These are phyloP conservation scores for Stagonosporopsis rhizophila DNA, from an alignment of 2,329 filamentous ascomycete genomes.

Conservation along the genomic window DNA sequence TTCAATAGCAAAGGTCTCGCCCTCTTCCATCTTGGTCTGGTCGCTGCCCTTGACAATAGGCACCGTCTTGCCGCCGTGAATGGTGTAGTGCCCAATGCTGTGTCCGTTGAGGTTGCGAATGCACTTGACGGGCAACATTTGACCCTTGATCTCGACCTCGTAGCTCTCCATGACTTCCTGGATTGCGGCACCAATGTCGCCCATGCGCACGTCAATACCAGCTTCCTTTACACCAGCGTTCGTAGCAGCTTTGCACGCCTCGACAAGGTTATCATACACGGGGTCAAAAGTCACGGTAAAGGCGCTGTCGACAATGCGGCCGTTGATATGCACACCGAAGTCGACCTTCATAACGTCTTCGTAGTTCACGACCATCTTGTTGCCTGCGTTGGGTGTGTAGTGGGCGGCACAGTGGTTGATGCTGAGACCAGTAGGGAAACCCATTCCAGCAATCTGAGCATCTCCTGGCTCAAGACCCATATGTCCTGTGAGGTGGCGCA, in stretches of 20 bases:
- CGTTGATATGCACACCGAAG: constrained; percentile 75
- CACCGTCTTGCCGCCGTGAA: constrained; percentile 91
- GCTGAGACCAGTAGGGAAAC: constrained; percentile 84
- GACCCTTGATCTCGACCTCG: constrained; percentile 82
- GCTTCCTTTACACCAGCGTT: constrained; percentile 84
- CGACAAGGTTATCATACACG: constrained; percentile 71
- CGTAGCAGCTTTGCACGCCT: constrained; percentile 71
- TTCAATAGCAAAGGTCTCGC: constrained; percentile 93
- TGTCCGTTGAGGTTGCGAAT: constrained; percentile 90
- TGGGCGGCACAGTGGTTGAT: constrained; percentile 87
- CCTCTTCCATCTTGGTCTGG: constrained; percentile 96
- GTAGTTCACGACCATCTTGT: constrained; percentile 73
- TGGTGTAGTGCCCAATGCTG: constrained; percentile 86
- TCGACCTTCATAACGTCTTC: constrained; percentile 77
- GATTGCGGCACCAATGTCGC: constrained; percentile 82
- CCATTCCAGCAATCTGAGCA: constrained; percentile 79
- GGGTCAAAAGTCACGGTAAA: constrained; percentile 74
- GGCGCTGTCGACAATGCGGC: constrained; percentile 73
- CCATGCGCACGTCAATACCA: constrained; percentile 88
- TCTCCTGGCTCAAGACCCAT: constrained; percentile 79
- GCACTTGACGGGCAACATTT: constrained; percentile 79
- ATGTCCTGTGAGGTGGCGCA: constrained; percentile 78
- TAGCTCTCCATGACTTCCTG: constrained; percentile 95
- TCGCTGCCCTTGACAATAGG: constrained; percentile 90
- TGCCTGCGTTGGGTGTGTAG: constrained; percentile 86